Evolutionary conservation across 257 asterid species (phyloP).

Genomic region (Leonotis leonurus): DNA sequence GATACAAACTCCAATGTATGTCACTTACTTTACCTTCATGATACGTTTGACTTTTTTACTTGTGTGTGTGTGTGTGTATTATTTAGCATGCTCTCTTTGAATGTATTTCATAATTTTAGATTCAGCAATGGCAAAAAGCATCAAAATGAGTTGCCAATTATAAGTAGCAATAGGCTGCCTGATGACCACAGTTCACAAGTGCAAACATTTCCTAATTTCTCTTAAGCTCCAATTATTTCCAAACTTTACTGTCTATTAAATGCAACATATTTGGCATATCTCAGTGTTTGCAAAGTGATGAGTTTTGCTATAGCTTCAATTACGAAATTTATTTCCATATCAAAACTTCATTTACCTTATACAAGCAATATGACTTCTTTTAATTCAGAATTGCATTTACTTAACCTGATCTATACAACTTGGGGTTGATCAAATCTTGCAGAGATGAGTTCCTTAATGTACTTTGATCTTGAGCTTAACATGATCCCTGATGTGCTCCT

Average conservation of each 20-base stretch:
- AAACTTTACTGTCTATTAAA: no score
- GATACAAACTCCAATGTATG: conserved; percentile 68
- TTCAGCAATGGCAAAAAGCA: not conserved
- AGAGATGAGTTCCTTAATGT: conserved; percentile 3
- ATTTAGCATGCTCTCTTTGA: not conserved
- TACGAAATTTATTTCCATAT: no score
- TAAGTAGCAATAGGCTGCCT: not conserved
- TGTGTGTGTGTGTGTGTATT: no score
- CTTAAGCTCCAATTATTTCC: not conserved
- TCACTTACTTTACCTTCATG: not conserved
- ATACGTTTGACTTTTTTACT: no score
- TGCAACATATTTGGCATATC: no score
- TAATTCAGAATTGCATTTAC: no score
- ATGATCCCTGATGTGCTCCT: not conserved
- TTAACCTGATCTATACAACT: no score
- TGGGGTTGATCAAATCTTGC: no score
- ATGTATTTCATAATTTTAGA: not conserved
- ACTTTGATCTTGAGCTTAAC: not conserved
- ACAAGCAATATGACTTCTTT: no score
- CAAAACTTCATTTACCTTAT: no score
- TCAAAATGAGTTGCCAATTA: not conserved
- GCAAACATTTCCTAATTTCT: not conserved
- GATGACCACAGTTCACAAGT: not conserved
- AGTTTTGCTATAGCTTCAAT: no score
- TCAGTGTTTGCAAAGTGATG: no score